Percentiles rank a stretch among this genome's conserved stretches.
Conservation (phyloP, 805 yeast species). For the Myxozyma melibiosi region DNA sequence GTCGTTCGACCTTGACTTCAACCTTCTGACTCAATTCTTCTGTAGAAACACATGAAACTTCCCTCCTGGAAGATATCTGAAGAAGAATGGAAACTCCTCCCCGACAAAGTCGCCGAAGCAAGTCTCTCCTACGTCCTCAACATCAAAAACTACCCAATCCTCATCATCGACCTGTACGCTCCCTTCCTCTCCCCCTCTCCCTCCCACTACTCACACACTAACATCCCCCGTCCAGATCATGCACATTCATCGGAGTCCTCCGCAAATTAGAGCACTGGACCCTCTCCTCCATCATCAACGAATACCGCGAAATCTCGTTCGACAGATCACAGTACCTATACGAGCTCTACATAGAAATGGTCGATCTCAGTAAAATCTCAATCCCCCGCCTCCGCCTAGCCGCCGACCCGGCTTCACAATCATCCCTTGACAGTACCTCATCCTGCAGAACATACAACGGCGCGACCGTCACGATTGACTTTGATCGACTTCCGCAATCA, state of each 20-base stretch:
- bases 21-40: neutral
- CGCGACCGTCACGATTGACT: neutral
- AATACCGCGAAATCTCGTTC: constrained; percentile 76
- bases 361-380: constrained; percentile 46
- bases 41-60: constrained; percentile 25
- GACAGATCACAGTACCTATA: constrained; percentile 74
- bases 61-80: constrained; percentile 39
- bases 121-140: constrained; percentile 70
- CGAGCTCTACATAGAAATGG: constrained; percentile 78
- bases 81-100: constrained; percentile 74
- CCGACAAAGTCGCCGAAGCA: constrained; percentile 62
- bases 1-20: neutral
- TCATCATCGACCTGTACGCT: constrained; percentile 67
- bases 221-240: constrained; percentile 45
- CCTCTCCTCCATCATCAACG: constrained; percentile 78
- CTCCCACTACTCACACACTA: neutral
- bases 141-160: constrained; percentile 60
- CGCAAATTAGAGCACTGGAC: constrained; percentile 88
- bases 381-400: neutral
- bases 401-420: too few species aligned
- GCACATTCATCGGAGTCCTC: constrained; percentile 76
- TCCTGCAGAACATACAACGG: neutral
- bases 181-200: neutral
- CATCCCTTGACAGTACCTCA: neutral
- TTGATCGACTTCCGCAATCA: too few species aligned